These are phyloP conservation scores for Colletotrichum godetiae DNA, from an alignment of 2,329 filamentous ascomycete genomes.

Conservation along the genomic window DNA sequence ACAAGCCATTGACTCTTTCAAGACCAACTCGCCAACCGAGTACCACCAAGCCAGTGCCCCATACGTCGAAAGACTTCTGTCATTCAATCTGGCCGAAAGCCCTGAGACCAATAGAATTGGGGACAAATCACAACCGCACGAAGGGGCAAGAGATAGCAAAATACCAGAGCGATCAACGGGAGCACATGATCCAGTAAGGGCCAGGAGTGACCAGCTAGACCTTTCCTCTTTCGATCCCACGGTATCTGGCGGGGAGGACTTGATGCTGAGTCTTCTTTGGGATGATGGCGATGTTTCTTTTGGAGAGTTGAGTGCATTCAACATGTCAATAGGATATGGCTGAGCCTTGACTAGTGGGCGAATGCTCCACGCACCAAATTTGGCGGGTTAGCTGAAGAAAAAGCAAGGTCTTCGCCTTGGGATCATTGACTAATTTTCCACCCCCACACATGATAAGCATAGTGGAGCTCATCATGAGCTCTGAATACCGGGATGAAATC, in stretches of 20 bases:
- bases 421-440: no score
- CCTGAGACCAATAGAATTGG: background rate
- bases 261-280: constrained; percentile 14
- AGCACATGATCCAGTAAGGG: background rate
- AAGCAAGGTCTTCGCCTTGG: no score
- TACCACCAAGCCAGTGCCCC: background rate
- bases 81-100: background rate
- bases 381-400: no score
- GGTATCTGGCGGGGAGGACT: background rate
- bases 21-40: fast-evolving
- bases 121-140: background rate
- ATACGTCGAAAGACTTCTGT: constrained; percentile 12
- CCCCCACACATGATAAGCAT: no score
- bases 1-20: background rate
- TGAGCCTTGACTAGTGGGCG: background rate
- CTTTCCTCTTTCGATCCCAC: background rate
- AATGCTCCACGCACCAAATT: no score
- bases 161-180: background rate
- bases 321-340: background rate
- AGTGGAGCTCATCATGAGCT: no score
- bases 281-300: background rate
- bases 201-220: no score
- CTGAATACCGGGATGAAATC: no score
- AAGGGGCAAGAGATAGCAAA: no score
- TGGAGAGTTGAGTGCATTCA: background rate